Evolutionary conservation across 495 filamentous ascomycete genomes (phyloP).

Genomic region (Talaromyces nanjingensis): DNA sequence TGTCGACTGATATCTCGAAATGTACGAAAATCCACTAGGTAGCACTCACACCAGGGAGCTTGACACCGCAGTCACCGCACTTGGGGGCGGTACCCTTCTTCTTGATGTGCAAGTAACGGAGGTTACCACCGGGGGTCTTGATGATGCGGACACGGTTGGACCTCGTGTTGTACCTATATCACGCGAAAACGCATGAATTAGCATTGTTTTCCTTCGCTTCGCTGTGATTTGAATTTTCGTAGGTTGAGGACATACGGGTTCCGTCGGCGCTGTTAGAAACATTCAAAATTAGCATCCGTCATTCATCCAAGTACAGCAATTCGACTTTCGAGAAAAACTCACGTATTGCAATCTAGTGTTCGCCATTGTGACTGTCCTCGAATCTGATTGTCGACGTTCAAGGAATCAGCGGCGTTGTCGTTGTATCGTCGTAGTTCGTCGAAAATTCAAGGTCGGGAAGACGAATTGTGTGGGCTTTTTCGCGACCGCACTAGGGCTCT

Average conservation of each 20-base stretch:
- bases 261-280: conserved; percentile 61
- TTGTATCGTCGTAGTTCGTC: conserved; percentile 50
- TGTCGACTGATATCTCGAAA: neutral
- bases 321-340: conserved; percentile 27
- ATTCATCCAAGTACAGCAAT: neutral
- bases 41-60: conserved; percentile 83
- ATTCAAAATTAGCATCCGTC: conserved; percentile 5
- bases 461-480: conserved; percentile 47
- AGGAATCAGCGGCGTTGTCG: conserved; percentile 48
- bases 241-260: conserved; percentile 68
- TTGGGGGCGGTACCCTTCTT: conserved; percentile 94
- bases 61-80: conserved; percentile 97
- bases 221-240: conserved; percentile 2
- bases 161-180: conserved; percentile 81
- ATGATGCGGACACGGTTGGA: conserved; percentile 95
- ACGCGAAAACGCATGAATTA: conserved; percentile 14
- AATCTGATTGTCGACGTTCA: conserved; percentile 30
- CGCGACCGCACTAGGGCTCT: conserved; percentile 37
- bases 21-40: conserved; percentile 11
- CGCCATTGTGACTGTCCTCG: conserved; percentile 54
- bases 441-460: conserved; percentile 31
- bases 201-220: conserved; percentile 12
- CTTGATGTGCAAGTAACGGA: conserved; percentile 96
- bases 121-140: conserved; percentile 91
- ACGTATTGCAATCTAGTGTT: conserved; percentile 71